These are phyloP conservation scores for Ceratorhiza oryzae-sativae DNA, from an alignment of 1,284 basidiomycete species.

Conservation along the genomic window DNA sequence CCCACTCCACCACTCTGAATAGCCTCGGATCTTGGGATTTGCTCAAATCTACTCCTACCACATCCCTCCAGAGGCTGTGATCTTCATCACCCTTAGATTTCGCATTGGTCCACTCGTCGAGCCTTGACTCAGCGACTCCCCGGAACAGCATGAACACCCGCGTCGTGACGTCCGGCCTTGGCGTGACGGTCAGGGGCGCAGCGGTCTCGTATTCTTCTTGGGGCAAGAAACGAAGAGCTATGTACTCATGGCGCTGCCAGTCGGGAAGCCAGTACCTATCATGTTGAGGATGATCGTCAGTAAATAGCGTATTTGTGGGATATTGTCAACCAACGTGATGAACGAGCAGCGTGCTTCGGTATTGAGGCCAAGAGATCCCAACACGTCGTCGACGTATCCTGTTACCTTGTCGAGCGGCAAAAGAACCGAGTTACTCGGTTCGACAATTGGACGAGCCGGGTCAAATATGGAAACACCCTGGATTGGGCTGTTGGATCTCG, in stretches of 20 bases:
- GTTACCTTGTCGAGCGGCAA: conserved; percentile 14
- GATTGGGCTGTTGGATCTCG: not conserved
- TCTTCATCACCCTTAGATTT: conserved; percentile 31
- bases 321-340: conserved; percentile 54
- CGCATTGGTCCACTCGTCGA: conserved; percentile 45
- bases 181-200: conserved; percentile 52
- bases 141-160: conserved; percentile 59
- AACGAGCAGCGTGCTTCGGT: conserved; percentile 56
- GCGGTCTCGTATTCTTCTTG: conserved; percentile 54
- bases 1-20: conserved; percentile 54
- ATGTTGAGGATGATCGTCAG: no score
- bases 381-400: conserved; percentile 52
- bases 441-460: not conserved
- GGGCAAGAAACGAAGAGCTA: conserved; percentile 58
- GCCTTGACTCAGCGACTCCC: conserved; percentile 49
- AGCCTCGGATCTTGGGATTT: conserved; percentile 43
- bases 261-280: conserved; percentile 54
- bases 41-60: conserved; percentile 47
- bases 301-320: no score
- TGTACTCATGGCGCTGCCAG: conserved; percentile 51
- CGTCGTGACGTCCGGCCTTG: conserved; percentile 55
- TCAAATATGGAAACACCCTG: conserved; percentile 45
- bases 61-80: conserved; percentile 45
- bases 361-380: conserved; percentile 52
- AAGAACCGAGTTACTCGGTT: not conserved